These are phyloP conservation scores for Teunomyces stri DNA, from an alignment of 805 yeast genomes.

Conservation along the genomic window DNA sequence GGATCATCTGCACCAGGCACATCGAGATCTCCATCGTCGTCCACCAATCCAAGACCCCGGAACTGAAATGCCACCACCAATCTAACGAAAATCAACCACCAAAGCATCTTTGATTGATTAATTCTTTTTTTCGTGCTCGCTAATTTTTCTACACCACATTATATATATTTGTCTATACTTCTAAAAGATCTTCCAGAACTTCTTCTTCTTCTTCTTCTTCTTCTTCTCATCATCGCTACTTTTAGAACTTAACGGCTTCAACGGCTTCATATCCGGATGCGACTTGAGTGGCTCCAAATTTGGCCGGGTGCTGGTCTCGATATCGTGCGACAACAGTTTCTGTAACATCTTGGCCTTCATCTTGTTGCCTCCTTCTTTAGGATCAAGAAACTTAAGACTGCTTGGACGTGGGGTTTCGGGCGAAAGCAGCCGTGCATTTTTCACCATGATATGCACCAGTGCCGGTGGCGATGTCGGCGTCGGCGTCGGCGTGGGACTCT, in stretches of 20 bases:
- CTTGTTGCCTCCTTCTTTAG: not conserved
- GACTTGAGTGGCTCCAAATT: constrained; percentile 35
- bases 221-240: not conserved
- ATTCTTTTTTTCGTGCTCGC: not conserved
- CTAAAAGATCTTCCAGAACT: constrained; percentile 35
- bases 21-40: not conserved
- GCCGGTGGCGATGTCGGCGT: constrained; percentile 6
- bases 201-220: constrained; percentile 25
- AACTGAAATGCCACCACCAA: not conserved
- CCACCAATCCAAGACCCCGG: not conserved
- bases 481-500: constrained; percentile 8
- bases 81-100: not conserved
- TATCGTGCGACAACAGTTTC: constrained; percentile 42
- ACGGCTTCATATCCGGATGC: constrained; percentile 32
- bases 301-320: constrained; percentile 21
- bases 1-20: constrained; percentile 7
- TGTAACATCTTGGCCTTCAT: constrained; percentile 11
- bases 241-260: not conserved
- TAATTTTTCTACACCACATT: constrained; percentile 2
- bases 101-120: not conserved
- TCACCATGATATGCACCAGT: constrained; percentile 5
- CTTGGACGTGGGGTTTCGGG: constrained; percentile 23
- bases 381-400: constrained; percentile 30
- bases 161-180: not conserved
- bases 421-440: constrained; percentile 7